A percentile compares a stretch with the other conserved stretches of the same genome.
These are phyloP conservation scores for Phycomyces blakesleeanus DNA, from an alignment of 192 early-diverging fungal species.

Conservation along the genomic window DNA sequence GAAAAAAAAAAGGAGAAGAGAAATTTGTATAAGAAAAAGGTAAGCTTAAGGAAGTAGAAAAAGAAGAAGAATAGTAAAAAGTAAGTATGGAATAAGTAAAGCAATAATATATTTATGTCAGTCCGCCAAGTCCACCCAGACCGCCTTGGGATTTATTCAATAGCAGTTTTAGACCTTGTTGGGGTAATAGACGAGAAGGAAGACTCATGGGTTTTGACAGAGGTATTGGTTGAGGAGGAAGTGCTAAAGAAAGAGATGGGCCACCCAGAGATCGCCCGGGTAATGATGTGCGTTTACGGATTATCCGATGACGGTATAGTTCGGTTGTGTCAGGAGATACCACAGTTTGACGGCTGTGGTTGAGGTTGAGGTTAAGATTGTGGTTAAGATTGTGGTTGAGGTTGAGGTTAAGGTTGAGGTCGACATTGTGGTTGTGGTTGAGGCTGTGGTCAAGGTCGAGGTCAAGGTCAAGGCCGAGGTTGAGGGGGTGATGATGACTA, in stretches of 20 bases:
- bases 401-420: too few relatives aligned
- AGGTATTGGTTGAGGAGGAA: not conserved
- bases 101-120: not conserved
- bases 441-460: too few relatives aligned
- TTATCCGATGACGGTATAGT: constrained; percentile 13
- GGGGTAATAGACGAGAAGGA: constrained; percentile 9
- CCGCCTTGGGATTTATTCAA: constrained; percentile 6
- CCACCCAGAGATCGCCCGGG: not conserved
- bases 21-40: too few relatives aligned
- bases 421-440: too few relatives aligned
- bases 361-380: too few relatives aligned
- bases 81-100: not conserved
- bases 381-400: too few relatives aligned
- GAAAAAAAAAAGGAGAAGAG: not conserved
- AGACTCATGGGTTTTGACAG: constrained; percentile 2
- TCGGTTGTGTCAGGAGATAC: not conserved
- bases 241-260: not conserved
- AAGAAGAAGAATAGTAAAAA: not conserved
- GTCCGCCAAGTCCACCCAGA: not conserved
- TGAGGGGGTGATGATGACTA: too few relatives aligned
- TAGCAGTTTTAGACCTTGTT: constrained; percentile 15
- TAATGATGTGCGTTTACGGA: constrained; percentile 7
- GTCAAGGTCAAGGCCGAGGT: too few relatives aligned
- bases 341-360: too few relatives aligned
- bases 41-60: too few relatives aligned